phyloP scores from a whole-genome alignment of 2,329 filamentous ascomycete species.

The Trematosphaeria pertusa region DNA sequence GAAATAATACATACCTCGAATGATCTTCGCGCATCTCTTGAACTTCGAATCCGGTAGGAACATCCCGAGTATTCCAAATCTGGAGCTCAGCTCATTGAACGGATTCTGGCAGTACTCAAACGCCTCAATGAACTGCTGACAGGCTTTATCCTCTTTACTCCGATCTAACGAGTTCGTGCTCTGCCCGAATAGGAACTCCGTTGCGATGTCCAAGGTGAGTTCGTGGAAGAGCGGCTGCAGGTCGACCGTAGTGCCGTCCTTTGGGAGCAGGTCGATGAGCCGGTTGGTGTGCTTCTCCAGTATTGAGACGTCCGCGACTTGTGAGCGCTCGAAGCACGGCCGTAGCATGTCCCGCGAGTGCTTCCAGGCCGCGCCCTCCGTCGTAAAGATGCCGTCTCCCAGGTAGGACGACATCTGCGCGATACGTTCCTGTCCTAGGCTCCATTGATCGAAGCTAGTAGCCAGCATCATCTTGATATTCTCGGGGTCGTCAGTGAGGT shows the following conservation, averaged over 20 bases:
- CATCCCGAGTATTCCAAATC: conserved; percentile 15
- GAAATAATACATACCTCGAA: conserved; percentile 27
- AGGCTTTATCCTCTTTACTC: conserved; percentile 6
- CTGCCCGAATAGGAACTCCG: conserved; percentile 35
- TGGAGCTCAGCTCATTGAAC: conserved; percentile 19
- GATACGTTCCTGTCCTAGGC: conserved; percentile 25
- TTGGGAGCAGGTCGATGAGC: conserved; percentile 27
- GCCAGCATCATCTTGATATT: conserved; percentile 33
- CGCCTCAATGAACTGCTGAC: conserved; percentile 25
- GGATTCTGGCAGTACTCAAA: conserved; percentile 32
- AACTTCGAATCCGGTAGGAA: conserved; percentile 26
- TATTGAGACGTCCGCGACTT: conserved; percentile 29
- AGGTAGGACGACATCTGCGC: conserved; percentile 17
- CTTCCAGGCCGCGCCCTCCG: conserved; percentile 35
- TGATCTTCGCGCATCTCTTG: conserved; percentile 19
- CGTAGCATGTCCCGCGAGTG: conserved; percentile 35
- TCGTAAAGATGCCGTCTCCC: conserved; percentile 35
- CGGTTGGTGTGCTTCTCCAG: conserved; percentile 29
- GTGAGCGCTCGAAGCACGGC: conserved; percentile 33
- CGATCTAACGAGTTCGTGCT: conserved; percentile 23
- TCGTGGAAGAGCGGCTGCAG: conserved; percentile 35
- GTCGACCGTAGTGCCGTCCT: conserved; percentile 29
- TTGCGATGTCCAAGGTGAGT: conserved; percentile 32
- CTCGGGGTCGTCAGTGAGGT: conserved; percentile 31
- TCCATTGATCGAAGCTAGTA: conserved; percentile 25